Conservation (phyloP, 2,329 filamentous ascomycete genomes). For the Fusarium sp. region DNA sequence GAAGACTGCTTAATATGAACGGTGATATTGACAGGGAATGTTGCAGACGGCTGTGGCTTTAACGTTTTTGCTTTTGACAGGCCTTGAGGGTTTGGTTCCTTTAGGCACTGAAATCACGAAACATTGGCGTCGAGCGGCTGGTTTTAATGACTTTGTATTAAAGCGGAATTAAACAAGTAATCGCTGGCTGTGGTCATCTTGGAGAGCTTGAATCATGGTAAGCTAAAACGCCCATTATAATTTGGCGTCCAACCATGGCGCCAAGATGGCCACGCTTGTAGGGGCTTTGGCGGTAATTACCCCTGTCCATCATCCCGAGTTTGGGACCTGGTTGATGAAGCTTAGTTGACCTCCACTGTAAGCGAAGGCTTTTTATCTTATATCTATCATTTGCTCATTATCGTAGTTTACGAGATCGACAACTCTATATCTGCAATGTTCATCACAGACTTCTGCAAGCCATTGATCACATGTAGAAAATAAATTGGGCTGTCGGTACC, state of each 20-base stretch:
- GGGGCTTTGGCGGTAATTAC: conserved; percentile 27
- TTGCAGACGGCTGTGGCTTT: conserved; percentile 3
- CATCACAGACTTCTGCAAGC: conserved; percentile 15
- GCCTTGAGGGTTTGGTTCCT: background rate
- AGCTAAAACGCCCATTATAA: conserved; percentile 20
- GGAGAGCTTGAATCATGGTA: conserved; percentile 1
- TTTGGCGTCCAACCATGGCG: conserved; percentile 37
- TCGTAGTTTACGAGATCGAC: background rate
- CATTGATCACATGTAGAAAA: conserved; percentile 3
- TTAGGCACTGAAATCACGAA: conserved; percentile 20
- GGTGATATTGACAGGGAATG: conserved; percentile 36
- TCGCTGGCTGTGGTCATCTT: conserved; percentile 8
- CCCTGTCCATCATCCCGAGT: conserved; percentile 37
- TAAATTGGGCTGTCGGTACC: conserved; percentile 14
- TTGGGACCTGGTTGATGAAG: conserved; percentile 23
- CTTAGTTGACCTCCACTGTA: conserved; percentile 20
- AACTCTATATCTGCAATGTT: background rate
- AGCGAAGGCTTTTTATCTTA: background rate
- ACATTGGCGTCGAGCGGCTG: conserved; percentile 30
- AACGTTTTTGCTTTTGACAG: conserved; percentile 1
- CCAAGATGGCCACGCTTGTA: conserved; percentile 33
- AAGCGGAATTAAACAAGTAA: conserved; percentile 3
- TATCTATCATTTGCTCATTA: background rate
- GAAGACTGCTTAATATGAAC: conserved; percentile 15
- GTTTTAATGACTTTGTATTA: background rate